Base-by-base conservation (phyloP, 352 stramenopile genomes). In the Thraustochytrium sp. region DNA sequence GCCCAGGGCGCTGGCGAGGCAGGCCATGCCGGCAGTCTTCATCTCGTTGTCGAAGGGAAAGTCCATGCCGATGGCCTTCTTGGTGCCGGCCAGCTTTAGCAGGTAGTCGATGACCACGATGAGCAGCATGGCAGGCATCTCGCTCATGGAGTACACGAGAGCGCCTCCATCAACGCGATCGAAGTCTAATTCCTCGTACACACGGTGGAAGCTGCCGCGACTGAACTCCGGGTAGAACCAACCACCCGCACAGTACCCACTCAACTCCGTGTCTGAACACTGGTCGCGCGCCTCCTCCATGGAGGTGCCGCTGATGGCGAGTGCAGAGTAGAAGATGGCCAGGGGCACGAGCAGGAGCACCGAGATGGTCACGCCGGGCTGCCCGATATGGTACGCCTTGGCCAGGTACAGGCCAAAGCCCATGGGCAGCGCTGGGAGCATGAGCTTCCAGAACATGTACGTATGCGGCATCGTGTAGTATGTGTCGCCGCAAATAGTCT, bases 181-280 rank as follows among this genome's bases (percentile, higher is more conserved):
- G 34, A 82, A 18, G n/a, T 65, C n/a, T 3, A 82, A 38, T 18
- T 21, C 8, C 3, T 23, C 37, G 55, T 76, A 82, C 11, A 82
- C 74, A 9, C 3, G 8, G 21, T 11, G 4, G 55, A 73, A 73
- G 5, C 16, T 18, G n/a, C 53, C 51, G 23, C 31, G 26, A 31
- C 37, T 34, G 26, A 82, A 82, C 74, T 82, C 74, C 13, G 51
- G 74, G 44, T 63, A 82, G 40, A 82, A 82, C 74, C 74, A 82
- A 3, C 74, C 72, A 3, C 49, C 74, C 18, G 42, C 38, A 29
- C 74, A 76, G 3, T 29, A 38, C 8, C 3, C 31, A 23, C 26
- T 46, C 3, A 11, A 37, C 51, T 65, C 55, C 23, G 53, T 23
- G 74, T 82, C 55, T 11, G 40, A 11, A 76, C 74, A 82, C 34